Base-by-base conservation (phyloP, 768 basidiomycete species). In the Infundibulicybe gibba region DNA sequence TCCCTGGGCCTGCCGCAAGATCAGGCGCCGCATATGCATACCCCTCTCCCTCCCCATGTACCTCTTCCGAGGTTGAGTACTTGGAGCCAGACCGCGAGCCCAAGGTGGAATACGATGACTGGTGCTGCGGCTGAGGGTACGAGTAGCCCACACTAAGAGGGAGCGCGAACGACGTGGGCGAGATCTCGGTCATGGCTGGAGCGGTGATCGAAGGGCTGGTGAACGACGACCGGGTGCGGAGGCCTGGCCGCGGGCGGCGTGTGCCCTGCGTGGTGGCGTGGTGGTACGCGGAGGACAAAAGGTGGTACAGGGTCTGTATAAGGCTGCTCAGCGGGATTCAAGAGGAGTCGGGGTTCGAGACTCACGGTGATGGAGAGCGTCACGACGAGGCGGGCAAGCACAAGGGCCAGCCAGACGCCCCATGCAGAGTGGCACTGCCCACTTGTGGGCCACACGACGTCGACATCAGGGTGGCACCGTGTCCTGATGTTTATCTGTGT, bases 391-490 rank as follows among this genome's bases (percentile, higher is more conserved):
- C 87, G 79, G 41, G 79, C 45, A 40, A 75, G 53, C 0, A 81
- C 70, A 8, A 81, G 68, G 35, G 66, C 65, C 16, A 84, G 57
- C 86, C 85, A 89, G 6, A 66, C 61, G 1, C 68, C 64, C 72
- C 79, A 81, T 2, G 70, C 48, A 5, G 71, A 66, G 3, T 70
- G 63, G 32, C 54, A 40, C n/a, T 41, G 61, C 45, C 40, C 52
- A 44, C 48, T 55, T 40, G 49, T 53, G 4, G 78, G 74, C 87
- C 87, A 90, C 9, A 82, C 64, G 37, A 81, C 68, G 56, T 89
- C 87, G 37, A 87, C 66, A 51, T 86, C 81, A 65, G 85, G 70
- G 39, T 65, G 62, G 49, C 87, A 89, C n/a, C 79, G 73, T 38
- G 61, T 60, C 17, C 56, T 59, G 32, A 68, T 54, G 45, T 66